These are phyloP conservation scores for Cyphellophora europaea DNA, from an alignment of 2,329 filamentous ascomycete species.

Conservation along the genomic window DNA sequence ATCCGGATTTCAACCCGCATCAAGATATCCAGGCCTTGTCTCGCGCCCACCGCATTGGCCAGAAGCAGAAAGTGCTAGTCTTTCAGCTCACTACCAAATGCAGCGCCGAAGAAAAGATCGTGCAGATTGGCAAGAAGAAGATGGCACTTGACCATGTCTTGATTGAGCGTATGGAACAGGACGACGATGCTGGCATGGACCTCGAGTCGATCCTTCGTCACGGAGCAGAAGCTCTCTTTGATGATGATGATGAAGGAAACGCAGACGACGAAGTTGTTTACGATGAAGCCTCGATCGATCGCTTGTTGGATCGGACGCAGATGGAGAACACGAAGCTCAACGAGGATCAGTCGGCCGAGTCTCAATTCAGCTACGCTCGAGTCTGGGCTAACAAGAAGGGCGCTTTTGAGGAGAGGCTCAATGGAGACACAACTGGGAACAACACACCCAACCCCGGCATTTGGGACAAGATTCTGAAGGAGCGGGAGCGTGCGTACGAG, in stretches of 20 bases:
- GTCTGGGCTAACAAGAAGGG: constrained; percentile 83
- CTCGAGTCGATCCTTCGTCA: constrained; percentile 80
- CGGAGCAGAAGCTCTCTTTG: constrained; percentile 78
- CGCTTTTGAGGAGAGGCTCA: constrained; percentile 54
- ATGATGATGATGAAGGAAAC: constrained; percentile 51
- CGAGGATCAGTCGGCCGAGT: constrained; percentile 59
- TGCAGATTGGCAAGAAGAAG: constrained; percentile 91
- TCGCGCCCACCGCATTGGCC: constrained; percentile 89
- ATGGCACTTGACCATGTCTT: constrained; percentile 91
- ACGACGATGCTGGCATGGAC: constrained; percentile 70
- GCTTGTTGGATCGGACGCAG: constrained; percentile 76
- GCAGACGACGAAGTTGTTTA: constrained; percentile 66
- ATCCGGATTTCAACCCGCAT: constrained; percentile 95
- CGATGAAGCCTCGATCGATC: constrained; percentile 73
- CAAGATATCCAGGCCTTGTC: constrained; percentile 95
- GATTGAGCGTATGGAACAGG: constrained; percentile 80
- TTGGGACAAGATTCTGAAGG: constrained; percentile 83
- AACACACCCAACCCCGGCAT: constrained; percentile 49
- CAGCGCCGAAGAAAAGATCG: constrained; percentile 88
- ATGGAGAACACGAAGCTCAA: constrained; percentile 62
- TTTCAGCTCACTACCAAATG: constrained; percentile 88
- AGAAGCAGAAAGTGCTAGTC: constrained; percentile 90
- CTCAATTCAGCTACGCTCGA: constrained; percentile 78
- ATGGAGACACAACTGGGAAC: constrained; percentile 38
- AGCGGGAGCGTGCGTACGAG: constrained; percentile 71